phyloP scores from a whole-genome alignment of 495 filamentous ascomycete genomes.

The Xylaria nigripes region DNA sequence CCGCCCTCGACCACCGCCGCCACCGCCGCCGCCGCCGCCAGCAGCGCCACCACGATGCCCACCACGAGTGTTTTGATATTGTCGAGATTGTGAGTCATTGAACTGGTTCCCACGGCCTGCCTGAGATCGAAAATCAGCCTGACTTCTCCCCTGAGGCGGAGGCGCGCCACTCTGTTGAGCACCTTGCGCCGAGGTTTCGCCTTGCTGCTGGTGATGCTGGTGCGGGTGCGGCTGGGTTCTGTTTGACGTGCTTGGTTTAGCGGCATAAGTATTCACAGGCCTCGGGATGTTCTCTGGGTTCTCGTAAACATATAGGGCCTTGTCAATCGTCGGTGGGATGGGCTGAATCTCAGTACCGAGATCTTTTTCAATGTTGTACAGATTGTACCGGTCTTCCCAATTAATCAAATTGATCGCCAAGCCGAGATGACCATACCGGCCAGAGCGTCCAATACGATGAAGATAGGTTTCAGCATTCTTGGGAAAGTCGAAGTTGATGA shows the following conservation, averaged over 20 bases:
- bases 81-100: conserved; percentile 18
- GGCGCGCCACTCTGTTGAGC: conserved; percentile 17
- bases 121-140: conserved; percentile 3
- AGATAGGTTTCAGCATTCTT: conserved; percentile 99
- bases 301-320: conserved; percentile 97
- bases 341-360: conserved; percentile 94
- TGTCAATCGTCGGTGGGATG: conserved; percentile 90
- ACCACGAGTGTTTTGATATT: conserved; percentile 36
- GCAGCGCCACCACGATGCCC: conserved; percentile 30
- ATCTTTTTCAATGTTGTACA: conserved; percentile 97
- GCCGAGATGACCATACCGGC: conserved; percentile 93
- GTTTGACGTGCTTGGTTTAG: conserved; percentile 14
- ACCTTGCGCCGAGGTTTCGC: conserved; percentile 5
- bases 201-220: too few relatives aligned
- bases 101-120: conserved; percentile 17
- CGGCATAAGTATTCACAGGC: conserved; percentile 47
- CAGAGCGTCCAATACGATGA: conserved; percentile 95
- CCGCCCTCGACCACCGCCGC: conserved; percentile 26
- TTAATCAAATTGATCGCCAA: conserved; percentile 98
- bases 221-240: too few relatives aligned
- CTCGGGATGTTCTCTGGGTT: conserved; percentile 89
- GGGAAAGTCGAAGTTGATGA: conserved; percentile 99
- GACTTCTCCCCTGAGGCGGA: conserved; percentile 16
- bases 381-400: conserved; percentile 97
- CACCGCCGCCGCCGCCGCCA: not conserved